These are phyloP conservation scores for Deakozyma indianensis DNA, from an alignment of 805 yeast genomes.

Conservation along the genomic window DNA sequence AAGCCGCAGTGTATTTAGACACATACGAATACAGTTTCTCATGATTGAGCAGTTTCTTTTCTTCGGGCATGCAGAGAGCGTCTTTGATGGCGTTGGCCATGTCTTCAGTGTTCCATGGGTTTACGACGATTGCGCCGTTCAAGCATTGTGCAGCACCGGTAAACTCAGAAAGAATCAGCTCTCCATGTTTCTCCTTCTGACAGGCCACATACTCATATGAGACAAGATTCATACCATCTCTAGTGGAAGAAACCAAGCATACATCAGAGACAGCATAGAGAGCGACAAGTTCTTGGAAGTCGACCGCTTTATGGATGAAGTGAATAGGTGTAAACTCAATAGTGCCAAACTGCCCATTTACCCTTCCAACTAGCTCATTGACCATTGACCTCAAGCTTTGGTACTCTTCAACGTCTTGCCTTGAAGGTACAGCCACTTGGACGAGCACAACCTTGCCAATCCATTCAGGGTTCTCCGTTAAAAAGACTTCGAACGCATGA, in stretches of 20 bases:
- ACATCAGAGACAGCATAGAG: slow-evolving; percentile 77
- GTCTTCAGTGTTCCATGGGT: slow-evolving; percentile 98
- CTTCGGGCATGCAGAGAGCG: slow-evolving; percentile 72
- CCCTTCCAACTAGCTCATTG: slow-evolving; percentile 90
- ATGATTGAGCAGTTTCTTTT: slow-evolving; percentile 66
- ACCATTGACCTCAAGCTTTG: slow-evolving; percentile 87
- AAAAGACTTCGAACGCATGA: slow-evolving; percentile 88
- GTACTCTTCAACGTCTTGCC: slow-evolving; percentile 97
- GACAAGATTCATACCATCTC: slow-evolving; percentile 98
- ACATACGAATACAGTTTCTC: slow-evolving; percentile 75
- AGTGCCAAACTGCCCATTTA: slow-evolving; percentile 92
- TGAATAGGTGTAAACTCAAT: slow-evolving; percentile 97
- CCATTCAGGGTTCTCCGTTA: slow-evolving; percentile 94
- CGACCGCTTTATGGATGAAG: slow-evolving; percentile 83
- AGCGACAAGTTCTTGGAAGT: slow-evolving; percentile 83
- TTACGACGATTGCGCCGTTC: slow-evolving; percentile 85
- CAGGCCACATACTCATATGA: slow-evolving; percentile 95
- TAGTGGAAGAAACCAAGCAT: slow-evolving; percentile 82
- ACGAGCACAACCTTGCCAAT: slow-evolving; percentile 91
- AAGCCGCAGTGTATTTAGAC: slow-evolving; percentile 84
- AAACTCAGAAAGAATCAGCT: slow-evolving; percentile 80
- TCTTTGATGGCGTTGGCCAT: slow-evolving; percentile 74
- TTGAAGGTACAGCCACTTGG: slow-evolving; percentile 93
- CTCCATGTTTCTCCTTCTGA: slow-evolving; percentile 74
- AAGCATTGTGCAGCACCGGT: slow-evolving; percentile 99